Base-by-base conservation (phyloP, 805 yeast species). In the Torulaspora indica region DNA sequence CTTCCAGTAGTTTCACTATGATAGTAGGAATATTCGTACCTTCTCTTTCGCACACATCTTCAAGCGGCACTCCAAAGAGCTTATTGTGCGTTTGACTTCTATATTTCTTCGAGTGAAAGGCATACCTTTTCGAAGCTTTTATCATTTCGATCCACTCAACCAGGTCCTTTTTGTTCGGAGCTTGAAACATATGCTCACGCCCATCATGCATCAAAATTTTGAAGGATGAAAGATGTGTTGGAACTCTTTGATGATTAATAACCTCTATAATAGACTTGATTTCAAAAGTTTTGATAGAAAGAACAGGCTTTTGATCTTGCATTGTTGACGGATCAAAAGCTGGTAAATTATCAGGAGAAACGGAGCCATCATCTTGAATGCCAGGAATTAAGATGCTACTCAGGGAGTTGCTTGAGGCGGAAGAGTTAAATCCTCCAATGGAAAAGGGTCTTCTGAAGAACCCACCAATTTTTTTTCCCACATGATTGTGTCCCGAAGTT, bases 51-150 rank as follows among this genome's bases (percentile, higher is more conserved):
- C 96, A 88, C 3, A 89, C 77, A 50, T 78, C 79, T 27, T 74
- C 77, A 28, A 91, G 69, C 2, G 98, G 96, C 36, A 89, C 83
- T 10, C 97, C 97, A 72, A 90, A 91, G 2, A 91, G 85, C 51
- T 71, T 70, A 22, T 77, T 73, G 23, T 63, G 64, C 4, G 69
- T 69, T 40, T 61, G 53, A 1, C 74, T 74, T 39, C 58, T 66
- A 28, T 61, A 64, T 42, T 68, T 70, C 25, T 61, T 64, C 1
- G 75, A 71, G 36, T 71, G 57, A 44, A 71, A 72, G 4, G 73
- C 61, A 45, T 67, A 70, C 47, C 75, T 63, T 45, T 69, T 71
- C 0, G 74, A 61, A 12, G 64, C 51, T 38, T 63, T 68, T 23
- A 72, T 60, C 44, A 64, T 60, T 38, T 69, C 72, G 1, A 86